Conservation (phyloP, 305 asterid species). For the Caryopteris hybrid region DNA sequence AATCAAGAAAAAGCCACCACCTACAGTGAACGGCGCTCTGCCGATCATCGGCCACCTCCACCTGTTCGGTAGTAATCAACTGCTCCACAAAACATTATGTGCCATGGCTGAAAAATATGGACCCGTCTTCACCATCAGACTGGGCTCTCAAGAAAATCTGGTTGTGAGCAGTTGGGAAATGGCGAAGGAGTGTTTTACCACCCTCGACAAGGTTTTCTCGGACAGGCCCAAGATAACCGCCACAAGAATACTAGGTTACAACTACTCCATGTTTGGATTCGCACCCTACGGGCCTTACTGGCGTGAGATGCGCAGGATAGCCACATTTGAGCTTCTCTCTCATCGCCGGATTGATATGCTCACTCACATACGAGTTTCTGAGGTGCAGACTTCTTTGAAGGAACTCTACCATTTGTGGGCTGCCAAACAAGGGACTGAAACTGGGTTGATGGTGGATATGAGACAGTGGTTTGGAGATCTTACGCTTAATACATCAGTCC, state of each 20-base stretch:
- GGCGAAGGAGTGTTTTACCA: constrained; percentile 24
- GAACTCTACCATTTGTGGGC: not conserved
- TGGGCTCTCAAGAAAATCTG: constrained; percentile 12
- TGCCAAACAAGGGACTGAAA: not conserved
- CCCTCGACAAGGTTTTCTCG: constrained; percentile 12
- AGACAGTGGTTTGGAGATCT: constrained; percentile 34
- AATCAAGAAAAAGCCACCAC: not conserved
- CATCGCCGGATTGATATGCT: constrained; percentile 12
- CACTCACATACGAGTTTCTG: not conserved
- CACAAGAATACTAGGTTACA: not conserved
- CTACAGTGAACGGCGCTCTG: constrained; percentile 14
- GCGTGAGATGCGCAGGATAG: constrained; percentile 20
- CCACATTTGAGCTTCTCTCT: constrained; percentile 13
- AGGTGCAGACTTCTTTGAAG: not conserved
- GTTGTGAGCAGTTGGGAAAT: constrained; percentile 24
- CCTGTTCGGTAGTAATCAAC: not conserved
- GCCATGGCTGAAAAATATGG: constrained; percentile 22
- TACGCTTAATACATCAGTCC: constrained; percentile 22
- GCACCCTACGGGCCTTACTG: constrained; percentile 21
- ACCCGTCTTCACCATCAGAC: constrained; percentile 14
- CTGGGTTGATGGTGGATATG: constrained; percentile 23
- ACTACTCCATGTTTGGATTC: constrained; percentile 15
- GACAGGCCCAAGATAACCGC: constrained; percentile 11
- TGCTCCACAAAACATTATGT: constrained; percentile 4
- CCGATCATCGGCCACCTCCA: constrained; percentile 24